A percentile compares a stretch with the other conserved stretches of the same genome.
Evolutionary conservation across 2,329 filamentous ascomycete species (phyloP).

Genomic region (Zymoseptoria crescenta): DNA sequence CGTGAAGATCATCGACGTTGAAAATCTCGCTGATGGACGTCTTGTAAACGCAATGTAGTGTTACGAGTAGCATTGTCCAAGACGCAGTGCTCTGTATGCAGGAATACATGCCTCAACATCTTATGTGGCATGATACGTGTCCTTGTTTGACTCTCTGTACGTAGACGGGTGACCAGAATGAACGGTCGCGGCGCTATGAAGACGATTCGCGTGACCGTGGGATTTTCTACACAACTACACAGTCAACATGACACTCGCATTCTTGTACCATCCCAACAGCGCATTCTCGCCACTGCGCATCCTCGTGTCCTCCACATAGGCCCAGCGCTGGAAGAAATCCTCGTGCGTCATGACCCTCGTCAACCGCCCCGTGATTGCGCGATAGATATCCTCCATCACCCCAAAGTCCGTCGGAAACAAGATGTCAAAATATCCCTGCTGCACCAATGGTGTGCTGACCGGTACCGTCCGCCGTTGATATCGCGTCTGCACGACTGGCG

Average conservation of each 20-base stretch:
- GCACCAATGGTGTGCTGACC: conserved; percentile 84
- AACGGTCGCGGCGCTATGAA: too few relatives aligned
- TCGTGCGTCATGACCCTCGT: conserved; percentile 80
- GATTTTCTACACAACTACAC: conserved; percentile 47
- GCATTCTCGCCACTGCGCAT: conserved; percentile 90
- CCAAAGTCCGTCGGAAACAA: conserved; percentile 94
- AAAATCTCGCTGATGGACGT: not conserved
- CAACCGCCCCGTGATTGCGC: conserved; percentile 84
- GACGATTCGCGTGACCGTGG: not conserved
- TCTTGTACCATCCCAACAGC: conserved; percentile 85
- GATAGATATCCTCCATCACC: conserved; percentile 85
- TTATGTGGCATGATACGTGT: not conserved
- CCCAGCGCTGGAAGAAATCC: conserved; percentile 85
- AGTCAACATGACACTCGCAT: conserved; percentile 86
- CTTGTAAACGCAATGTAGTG: too few relatives aligned
- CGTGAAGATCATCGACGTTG: not conserved
- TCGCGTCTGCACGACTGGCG: conserved; percentile 91
- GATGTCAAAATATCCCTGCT: conserved; percentile 98
- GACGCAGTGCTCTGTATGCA: not conserved
- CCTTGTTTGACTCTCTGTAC: too few relatives aligned
- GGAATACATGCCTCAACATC: not conserved
- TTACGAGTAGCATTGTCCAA: not conserved
- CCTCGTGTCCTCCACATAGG: conserved; percentile 80
- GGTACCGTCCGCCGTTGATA: conserved; percentile 82
- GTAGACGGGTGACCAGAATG: too few relatives aligned